Evolutionary conservation across 2,329 filamentous ascomycete species (phyloP).

Genomic region (Elsinoe arachidis): DNA sequence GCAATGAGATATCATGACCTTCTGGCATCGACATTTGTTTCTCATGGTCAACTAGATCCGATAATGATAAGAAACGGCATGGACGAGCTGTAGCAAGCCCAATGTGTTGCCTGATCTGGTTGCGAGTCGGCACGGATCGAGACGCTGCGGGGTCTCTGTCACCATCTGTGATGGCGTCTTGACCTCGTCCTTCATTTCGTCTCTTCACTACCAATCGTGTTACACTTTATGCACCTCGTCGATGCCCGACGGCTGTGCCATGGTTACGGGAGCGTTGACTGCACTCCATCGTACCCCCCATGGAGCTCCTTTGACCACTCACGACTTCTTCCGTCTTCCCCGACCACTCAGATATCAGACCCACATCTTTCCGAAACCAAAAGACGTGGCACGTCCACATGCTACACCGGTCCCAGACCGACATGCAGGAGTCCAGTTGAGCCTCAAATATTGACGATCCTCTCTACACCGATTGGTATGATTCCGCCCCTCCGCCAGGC

Average conservation of each 20-base stretch:
- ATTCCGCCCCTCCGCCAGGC: neutral
- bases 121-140: constrained; percentile 6
- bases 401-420: constrained; percentile 7
- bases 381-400: constrained; percentile 3
- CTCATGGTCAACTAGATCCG: neutral
- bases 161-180: neutral
- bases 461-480: constrained; percentile 7
- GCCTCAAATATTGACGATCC: constrained; percentile 7
- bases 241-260: neutral
- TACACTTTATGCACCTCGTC: neutral
- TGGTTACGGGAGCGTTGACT: neutral
- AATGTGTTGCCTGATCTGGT: neutral
- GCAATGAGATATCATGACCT: neutral
- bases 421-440: constrained; percentile 10
- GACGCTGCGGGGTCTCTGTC: constrained; percentile 3
- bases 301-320: neutral
- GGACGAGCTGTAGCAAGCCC: neutral
- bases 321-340: neutral
- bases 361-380: neutral
- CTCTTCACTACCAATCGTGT: constrained; percentile 2
- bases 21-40: neutral
- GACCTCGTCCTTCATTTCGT: neutral
- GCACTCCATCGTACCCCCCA: neutral
- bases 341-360: neutral
- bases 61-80: neutral